Evolutionary conservation across 805 yeast species (phyloP).

Genomic region (Candida takata): DNA sequence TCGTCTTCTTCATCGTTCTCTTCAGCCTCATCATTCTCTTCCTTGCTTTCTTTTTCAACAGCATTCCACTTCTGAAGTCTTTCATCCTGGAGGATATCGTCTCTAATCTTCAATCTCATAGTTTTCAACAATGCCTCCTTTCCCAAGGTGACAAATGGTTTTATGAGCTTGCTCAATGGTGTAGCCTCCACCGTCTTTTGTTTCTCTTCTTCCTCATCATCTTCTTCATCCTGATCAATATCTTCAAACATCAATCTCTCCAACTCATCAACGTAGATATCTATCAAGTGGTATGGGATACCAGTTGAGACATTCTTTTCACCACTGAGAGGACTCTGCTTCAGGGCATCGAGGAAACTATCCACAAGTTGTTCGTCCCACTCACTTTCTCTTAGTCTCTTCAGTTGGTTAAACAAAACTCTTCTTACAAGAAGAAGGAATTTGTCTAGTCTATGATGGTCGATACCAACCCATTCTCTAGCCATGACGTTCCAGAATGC

Average conservation of each 20-base stretch:
- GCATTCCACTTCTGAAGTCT: conserved; percentile 64
- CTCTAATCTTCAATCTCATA: conserved; percentile 54
- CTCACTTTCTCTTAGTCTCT: conserved; percentile 40
- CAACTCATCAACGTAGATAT: conserved; percentile 78
- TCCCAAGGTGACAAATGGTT: conserved; percentile 52
- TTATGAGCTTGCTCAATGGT: conserved; percentile 49
- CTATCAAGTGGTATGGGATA: conserved; percentile 77
- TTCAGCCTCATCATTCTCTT: conserved; percentile 22
- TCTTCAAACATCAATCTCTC: conserved; percentile 55
- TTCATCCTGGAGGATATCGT: conserved; percentile 59
- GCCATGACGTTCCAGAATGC: conserved; percentile 79
- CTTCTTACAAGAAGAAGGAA: conserved; percentile 76
- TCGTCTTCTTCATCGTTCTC: conserved; percentile 22
- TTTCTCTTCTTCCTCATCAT: conserved; percentile 30
- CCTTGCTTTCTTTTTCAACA: conserved; percentile 10
- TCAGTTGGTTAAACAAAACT: conserved; percentile 58
- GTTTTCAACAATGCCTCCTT: conserved; percentile 51
- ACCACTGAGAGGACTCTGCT: conserved; percentile 47
- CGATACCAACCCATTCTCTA: conserved; percentile 79
- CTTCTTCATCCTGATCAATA: conserved; percentile 39
- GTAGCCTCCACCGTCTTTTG: conserved; percentile 33
- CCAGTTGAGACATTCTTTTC: conserved; percentile 60
- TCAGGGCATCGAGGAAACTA: conserved; percentile 36
- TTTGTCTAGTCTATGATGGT: conserved; percentile 81
- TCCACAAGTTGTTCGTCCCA: conserved; percentile 49